Percentiles rank a stretch among this genome's conserved stretches.
phyloP scores from a whole-genome alignment of 345 rosid genomes.

The Eucalyptus curtisii region DNA sequence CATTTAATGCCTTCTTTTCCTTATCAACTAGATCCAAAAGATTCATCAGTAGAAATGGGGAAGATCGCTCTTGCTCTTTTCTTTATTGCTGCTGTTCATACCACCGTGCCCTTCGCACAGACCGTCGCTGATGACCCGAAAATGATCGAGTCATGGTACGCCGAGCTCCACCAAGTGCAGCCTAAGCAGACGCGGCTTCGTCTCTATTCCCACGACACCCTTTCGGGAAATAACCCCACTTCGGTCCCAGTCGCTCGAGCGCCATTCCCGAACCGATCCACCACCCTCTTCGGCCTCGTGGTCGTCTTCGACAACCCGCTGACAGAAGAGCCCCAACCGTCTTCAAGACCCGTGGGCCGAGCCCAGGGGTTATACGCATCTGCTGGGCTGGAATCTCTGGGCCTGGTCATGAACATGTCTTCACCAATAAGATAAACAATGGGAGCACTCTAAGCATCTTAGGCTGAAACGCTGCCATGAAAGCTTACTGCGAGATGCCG shows the following conservation, averaged over 20 bases:
- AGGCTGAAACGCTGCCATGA: conserved; percentile 27
- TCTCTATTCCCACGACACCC: conserved; percentile 60
- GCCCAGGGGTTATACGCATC: conserved; percentile 59
- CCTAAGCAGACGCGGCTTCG: conserved; percentile 47
- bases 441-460: conserved; percentile 49
- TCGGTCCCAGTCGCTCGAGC: conserved; percentile 42
- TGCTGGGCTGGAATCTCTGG: conserved; percentile 24
- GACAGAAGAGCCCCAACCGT: conserved; percentile 38
- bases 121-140: not conserved
- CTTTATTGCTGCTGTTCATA: not conserved
- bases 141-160: not conserved
- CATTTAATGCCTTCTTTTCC: not conserved
- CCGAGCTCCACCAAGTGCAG: not conserved
- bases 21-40: not conserved
- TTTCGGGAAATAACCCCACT: conserved; percentile 42
- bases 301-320: conserved; percentile 47
- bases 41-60: not conserved
- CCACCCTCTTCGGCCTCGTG: conserved; percentile 29
- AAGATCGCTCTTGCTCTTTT: not conserved
- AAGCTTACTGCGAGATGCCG: conserved; percentile 43
- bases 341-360: conserved; percentile 50
- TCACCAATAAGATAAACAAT: conserved; percentile 44
- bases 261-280: conserved; percentile 18
- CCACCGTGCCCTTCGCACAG: conserved; percentile 10
- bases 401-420: conserved; percentile 35